Base-by-base conservation (phyloP, 768 basidiomycete species). In the Boletus tomentosulus region DNA sequence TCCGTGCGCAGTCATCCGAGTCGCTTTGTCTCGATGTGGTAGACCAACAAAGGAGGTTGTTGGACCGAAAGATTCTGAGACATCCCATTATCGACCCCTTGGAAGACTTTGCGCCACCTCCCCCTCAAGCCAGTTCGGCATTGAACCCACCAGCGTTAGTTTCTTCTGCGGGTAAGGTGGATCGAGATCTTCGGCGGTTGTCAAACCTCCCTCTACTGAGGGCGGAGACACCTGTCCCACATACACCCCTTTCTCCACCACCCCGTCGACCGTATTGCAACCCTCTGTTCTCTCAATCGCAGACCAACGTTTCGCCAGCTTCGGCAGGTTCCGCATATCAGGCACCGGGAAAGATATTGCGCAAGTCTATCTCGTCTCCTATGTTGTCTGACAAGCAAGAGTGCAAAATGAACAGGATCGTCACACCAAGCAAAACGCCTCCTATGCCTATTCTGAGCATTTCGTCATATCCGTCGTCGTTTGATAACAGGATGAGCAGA, bases 211-310 rank as follows among this genome's bases (percentile, higher is more conserved):
- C 79, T 37, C 81, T 82, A 22, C 57, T 72, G 33, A 83, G 87
- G 15, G 83, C 80, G 13, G 85, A 85, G 56, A 88, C 85, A 0
- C 89, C 88, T 12, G 80, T 77, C 10, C 82, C 76, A 22, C 70
- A 84, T 56, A 81, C 77, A 2, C 83, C 86, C 22, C 74, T 90
- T 19, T 74, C 82, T 2, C 88, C 86, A 34, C 82, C 88, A 6
- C 87, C 88, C 10, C 78, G 76, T 58, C 70, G 76, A 59, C 66
- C 78, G 28, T 65, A 78, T 52, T 49, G 61, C 38, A 71, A 59
- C 4, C 70, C 78, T 9, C 63, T 77, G 19, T 78, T 78, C 59
- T 86, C 84, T 13, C 67, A 75, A 35, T 87, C 85, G 3, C 83
- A 85, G 59, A 80, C 80, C 6, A 74, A 81, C 55, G 65, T 84